phyloP scores from a whole-genome alignment of 2,329 filamentous ascomycete genomes.

The Fusarium lateritium region DNA sequence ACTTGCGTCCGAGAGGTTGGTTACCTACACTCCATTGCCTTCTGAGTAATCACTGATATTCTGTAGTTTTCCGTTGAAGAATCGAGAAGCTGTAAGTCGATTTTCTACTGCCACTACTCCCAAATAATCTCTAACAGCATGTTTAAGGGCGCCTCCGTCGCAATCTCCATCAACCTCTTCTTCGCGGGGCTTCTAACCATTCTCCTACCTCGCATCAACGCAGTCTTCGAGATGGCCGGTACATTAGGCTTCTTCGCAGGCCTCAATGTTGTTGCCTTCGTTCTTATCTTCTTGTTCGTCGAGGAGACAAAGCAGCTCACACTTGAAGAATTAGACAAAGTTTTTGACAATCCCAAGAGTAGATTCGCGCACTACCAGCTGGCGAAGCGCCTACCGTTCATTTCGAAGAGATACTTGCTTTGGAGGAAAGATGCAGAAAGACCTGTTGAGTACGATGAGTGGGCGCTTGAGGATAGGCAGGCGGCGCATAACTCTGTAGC shows the following conservation, averaged over 20 bases:
- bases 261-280: slow-evolving; percentile 61
- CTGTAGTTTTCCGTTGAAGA: slow-evolving; percentile 62
- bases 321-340: slow-evolving; percentile 56
- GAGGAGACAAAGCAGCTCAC: slow-evolving; percentile 65
- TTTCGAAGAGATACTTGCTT: slow-evolving; percentile 36
- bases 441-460: slow-evolving; percentile 10
- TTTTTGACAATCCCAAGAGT: slow-evolving; percentile 51
- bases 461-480: slow-evolving; percentile 15
- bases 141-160: slow-evolving; percentile 60
- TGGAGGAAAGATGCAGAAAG: slow-evolving; percentile 1
- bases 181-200: slow-evolving; percentile 64
- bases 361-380: slow-evolving; percentile 57
- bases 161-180: slow-evolving; percentile 63
- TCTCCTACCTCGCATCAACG: slow-evolving; percentile 55
- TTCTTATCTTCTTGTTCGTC: slow-evolving; percentile 63
- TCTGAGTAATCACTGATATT: not conserved
- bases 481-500: not conserved
- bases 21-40: fast-evolving
- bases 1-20: slow-evolving; percentile 60
- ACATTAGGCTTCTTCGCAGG: slow-evolving; percentile 60
- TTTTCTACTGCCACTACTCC: fast-evolving
- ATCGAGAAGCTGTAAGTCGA: slow-evolving; percentile 59
- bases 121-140: slow-evolving; percentile 22
- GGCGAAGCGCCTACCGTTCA: slow-evolving; percentile 54
- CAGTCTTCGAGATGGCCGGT: slow-evolving; percentile 50